A percentile compares a stretch with the other conserved stretches of the same genome.
Conservation (phyloP, 2,329 filamentous ascomycete genomes). For the Diaporthe vaccinii region DNA sequence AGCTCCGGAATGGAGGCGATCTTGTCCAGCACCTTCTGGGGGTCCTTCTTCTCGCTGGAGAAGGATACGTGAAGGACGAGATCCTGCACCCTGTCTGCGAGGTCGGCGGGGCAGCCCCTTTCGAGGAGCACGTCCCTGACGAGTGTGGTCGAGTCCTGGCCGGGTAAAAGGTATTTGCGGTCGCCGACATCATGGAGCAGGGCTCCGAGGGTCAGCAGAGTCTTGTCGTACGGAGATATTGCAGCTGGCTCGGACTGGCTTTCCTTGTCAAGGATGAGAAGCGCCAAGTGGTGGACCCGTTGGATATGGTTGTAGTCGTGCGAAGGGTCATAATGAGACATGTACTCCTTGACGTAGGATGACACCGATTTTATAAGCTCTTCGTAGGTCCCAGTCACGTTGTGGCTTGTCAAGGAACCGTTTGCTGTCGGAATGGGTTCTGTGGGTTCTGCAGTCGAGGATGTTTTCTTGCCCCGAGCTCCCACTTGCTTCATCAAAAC, state of each 20-base stretch:
- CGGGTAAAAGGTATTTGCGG: conserved; percentile 78
- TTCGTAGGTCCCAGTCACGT: neutral
- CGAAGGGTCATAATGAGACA: conserved; percentile 84
- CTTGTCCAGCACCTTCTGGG: conserved; percentile 68
- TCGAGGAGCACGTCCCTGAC: conserved; percentile 68
- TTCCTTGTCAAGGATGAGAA: conserved; percentile 70
- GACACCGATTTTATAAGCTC: conserved; percentile 67
- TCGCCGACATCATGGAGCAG: conserved; percentile 92
- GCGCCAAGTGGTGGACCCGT: conserved; percentile 80
- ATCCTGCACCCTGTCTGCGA: conserved; percentile 77
- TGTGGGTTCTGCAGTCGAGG: neutral
- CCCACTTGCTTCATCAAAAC: conserved; percentile 17
- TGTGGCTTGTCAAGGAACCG: neutral
- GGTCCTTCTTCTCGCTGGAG: conserved; percentile 78
- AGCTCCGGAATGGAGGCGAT: conserved; percentile 79
- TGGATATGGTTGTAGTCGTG: conserved; percentile 90
- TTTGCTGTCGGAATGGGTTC: neutral
- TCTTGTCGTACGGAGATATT: conserved; percentile 56
- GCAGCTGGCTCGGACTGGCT: conserved; percentile 43
- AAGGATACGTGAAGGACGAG: conserved; percentile 87
- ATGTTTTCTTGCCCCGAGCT: neutral
- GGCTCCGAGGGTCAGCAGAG: conserved; percentile 76
- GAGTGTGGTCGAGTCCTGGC: conserved; percentile 69
- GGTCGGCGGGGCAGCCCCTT: conserved; percentile 67
- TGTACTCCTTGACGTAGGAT: conserved; percentile 77